Conservation (phyloP, 352 stramenopile species). For the Albugo laibachii region DNA sequence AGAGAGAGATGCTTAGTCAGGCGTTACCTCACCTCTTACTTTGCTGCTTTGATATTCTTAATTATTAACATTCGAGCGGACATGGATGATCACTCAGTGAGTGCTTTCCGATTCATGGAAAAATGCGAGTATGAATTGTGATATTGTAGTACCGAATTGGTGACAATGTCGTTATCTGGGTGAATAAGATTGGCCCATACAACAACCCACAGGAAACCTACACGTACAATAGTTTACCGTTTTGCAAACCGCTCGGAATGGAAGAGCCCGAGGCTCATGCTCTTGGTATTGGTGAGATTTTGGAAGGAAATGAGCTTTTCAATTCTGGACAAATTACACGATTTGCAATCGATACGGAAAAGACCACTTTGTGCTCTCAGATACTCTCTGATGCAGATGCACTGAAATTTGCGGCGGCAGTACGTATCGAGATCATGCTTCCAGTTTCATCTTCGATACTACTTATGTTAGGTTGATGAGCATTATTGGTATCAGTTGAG, state of each 20-base stretch:
- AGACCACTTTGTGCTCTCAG: constrained; percentile 53
- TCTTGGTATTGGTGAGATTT: constrained; percentile 86
- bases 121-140: too few species aligned
- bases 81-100: too few species aligned
- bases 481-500: constrained; percentile 99
- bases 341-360: constrained; percentile 48
- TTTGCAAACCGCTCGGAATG: constrained; percentile 82
- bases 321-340: constrained; percentile 78
- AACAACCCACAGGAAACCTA: constrained; percentile 98
- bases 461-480: constrained; percentile 52
- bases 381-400: constrained; percentile 48
- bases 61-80: too few species aligned
- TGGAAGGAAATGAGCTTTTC: constrained; percentile 89
- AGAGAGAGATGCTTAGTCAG: too few species aligned
- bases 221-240: constrained; percentile 97
- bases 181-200: constrained; percentile 95
- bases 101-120: too few species aligned
- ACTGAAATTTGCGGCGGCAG: constrained; percentile 56
- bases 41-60: too few species aligned
- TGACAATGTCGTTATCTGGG: constrained; percentile 86
- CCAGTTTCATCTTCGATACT: neutral
- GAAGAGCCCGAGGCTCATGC: constrained; percentile 75
- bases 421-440: constrained; percentile 5
- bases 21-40: too few species aligned
- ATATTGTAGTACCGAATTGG: constrained; percentile 28